A percentile compares a stretch with the other conserved stretches of the same genome.
Evolutionary conservation across 176 grass and related monocot genomes (phyloP).

Genomic region (Carex scoparia): DNA sequence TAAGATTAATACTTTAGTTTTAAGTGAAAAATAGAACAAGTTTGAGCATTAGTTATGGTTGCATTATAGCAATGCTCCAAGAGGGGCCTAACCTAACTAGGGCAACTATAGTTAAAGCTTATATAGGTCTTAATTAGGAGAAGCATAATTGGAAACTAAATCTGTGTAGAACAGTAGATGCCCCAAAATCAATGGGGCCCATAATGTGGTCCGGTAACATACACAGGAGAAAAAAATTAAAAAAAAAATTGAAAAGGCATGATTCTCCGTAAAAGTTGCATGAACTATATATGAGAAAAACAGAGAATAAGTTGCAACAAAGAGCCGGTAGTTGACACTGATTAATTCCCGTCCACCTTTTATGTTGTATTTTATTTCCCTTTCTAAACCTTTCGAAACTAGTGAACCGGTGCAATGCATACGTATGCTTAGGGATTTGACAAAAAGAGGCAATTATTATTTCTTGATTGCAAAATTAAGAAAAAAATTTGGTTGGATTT

Average conservation of each 20-base stretch:
- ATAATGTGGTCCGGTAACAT: background rate
- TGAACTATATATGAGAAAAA: background rate
- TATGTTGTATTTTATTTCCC: background rate
- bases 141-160: background rate
- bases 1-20: background rate
- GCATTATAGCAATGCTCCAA: background rate
- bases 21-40: background rate
- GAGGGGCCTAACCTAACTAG: background rate
- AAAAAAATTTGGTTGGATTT: background rate
- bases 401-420: background rate
- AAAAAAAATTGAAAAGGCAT: background rate
- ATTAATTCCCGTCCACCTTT: background rate
- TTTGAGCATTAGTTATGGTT: background rate
- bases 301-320: constrained; percentile 8
- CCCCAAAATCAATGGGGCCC: background rate
- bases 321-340: background rate
- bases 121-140: background rate
- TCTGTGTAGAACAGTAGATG: no score
- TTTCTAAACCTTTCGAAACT: background rate
- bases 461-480: background rate
- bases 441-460: background rate
- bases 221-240: background rate
- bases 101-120: background rate
- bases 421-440: background rate
- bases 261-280: background rate